Conservation (phyloP, 495 filamentous ascomycete genomes). For the Penicillium goetzii region DNA sequence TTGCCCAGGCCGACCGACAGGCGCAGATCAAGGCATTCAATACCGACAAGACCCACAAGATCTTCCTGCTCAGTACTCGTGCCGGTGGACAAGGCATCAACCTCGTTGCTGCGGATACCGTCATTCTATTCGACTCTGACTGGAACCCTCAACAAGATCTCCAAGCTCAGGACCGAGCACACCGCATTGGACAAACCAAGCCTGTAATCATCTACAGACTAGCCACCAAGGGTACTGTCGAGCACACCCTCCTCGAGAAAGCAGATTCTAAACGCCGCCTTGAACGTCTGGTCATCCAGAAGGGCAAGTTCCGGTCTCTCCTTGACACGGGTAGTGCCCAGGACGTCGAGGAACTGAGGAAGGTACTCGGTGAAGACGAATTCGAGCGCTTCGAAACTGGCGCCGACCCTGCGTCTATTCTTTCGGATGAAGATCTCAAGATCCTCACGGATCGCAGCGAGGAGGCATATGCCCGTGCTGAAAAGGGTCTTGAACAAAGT, state of each 20-base stretch:
- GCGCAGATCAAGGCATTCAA: conserved; percentile 89
- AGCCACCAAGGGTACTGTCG: conserved; percentile 89
- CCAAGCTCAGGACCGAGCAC: conserved; percentile 92
- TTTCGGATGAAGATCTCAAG: conserved; percentile 77
- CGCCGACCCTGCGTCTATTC: conserved; percentile 55
- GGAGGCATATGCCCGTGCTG: conserved; percentile 80
- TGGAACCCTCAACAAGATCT: conserved; percentile 99
- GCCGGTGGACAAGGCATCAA: conserved; percentile 97
- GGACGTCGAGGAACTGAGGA: conserved; percentile 51
- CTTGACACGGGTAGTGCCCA: conserved; percentile 44
- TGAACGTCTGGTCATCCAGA: conserved; percentile 94
- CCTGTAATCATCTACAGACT: conserved; percentile 95
- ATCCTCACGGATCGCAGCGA: conserved; percentile 83
- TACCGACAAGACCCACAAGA: conserved; percentile 62
- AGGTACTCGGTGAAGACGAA: conserved; percentile 53
- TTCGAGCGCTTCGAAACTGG: conserved; percentile 63
- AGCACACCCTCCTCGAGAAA: conserved; percentile 83
- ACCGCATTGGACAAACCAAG: conserved; percentile 89
- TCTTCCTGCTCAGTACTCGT: conserved; percentile 88
- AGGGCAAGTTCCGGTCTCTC: conserved; percentile 70
- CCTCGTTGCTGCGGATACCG: conserved; percentile 70
- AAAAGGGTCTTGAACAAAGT: conserved; percentile 63
- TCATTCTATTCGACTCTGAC: conserved; percentile 78
- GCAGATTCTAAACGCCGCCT: conserved; percentile 93
- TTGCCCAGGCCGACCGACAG: conserved; percentile 77